phyloP scores from a whole-genome alignment of 2,329 filamentous ascomycete genomes.

The Dothideomycetes sp. region DNA sequence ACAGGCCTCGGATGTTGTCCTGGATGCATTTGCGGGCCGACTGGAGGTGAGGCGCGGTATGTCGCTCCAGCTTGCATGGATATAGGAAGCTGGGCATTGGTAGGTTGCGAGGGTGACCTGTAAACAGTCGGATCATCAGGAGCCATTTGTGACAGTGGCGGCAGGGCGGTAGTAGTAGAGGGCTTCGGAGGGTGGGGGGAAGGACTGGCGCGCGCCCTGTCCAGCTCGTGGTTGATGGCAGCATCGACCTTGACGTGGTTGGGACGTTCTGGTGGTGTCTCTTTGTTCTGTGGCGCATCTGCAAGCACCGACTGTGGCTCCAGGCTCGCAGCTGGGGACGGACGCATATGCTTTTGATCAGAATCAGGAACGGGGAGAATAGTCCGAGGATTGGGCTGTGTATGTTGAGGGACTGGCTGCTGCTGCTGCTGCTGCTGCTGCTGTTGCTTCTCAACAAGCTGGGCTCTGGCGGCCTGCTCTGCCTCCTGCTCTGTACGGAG shows the following conservation, averaged over 20 bases:
- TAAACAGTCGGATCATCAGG: conserved; percentile 21
- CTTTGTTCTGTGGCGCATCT: neutral
- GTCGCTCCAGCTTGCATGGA: conserved; percentile 17
- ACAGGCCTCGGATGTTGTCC: conserved; percentile 12
- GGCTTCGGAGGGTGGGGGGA: conserved; percentile 15
- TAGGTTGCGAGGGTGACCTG: conserved; percentile 14
- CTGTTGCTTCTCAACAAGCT: neutral
- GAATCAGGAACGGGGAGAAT: neutral
- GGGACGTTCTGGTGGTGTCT: neutral
- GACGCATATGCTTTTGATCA: neutral
- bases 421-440: neutral
- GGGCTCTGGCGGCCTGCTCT: neutral
- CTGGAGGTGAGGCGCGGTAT: conserved; percentile 23
- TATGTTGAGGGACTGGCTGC: neutral
- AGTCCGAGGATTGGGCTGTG: neutral
- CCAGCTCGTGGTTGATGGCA: conserved; percentile 25
- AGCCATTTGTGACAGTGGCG: conserved; percentile 23
- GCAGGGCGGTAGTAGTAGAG: conserved; percentile 19
- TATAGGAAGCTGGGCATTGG: conserved; percentile 14
- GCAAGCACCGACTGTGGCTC: neutral
- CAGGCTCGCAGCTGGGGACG: neutral
- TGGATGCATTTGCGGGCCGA: conserved; percentile 23
- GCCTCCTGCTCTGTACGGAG: conserved; percentile 11
- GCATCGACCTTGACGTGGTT: conserved; percentile 23
- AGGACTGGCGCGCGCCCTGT: conserved; percentile 17